These are phyloP conservation scores for Echium plantagineum DNA, from an alignment of 257 asterid genomes.

Conservation along the genomic window DNA sequence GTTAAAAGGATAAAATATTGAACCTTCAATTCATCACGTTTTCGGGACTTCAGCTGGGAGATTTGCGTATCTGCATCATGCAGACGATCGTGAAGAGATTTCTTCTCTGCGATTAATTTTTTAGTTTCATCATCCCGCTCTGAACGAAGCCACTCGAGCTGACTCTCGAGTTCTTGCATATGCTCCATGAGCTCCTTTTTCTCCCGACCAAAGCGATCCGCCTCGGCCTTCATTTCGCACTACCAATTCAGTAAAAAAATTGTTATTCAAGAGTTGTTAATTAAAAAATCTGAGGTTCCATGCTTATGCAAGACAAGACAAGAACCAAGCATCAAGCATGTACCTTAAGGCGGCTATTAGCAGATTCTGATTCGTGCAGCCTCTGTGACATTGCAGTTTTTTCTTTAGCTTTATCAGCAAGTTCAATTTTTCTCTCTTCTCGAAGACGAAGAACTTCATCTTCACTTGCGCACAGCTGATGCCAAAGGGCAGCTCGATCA, in stretches of 20 bases:
- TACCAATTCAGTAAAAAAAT: conserved; percentile 30
- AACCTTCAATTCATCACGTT: conserved; percentile 89
- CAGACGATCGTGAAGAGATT: conserved; percentile 64
- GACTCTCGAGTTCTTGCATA: conserved; percentile 78
- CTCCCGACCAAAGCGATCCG: conserved; percentile 80
- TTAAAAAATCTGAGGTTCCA: background rate
- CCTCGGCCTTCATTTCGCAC: conserved; percentile 81
- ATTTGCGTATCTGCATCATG: conserved; percentile 86
- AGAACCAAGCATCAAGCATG: conserved; percentile 14
- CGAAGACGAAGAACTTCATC: conserved; percentile 71
- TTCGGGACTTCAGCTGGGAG: conserved; percentile 75
- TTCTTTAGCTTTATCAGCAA: conserved; percentile 53
- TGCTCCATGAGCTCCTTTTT: conserved; percentile 77
- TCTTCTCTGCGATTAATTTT: conserved; percentile 71
- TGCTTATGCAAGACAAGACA: conserved; percentile 5
- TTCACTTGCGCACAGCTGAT: conserved; percentile 79
- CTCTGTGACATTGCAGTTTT: conserved; percentile 65
- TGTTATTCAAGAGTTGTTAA: conserved; percentile 5
- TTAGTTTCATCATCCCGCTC: conserved; percentile 75
- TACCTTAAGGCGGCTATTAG: conserved; percentile 79
- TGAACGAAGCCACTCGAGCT: conserved; percentile 94
- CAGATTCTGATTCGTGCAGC: conserved; percentile 68
- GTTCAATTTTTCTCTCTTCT: conserved; percentile 68
- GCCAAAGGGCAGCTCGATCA: conserved; percentile 99
- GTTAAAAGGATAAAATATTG: conserved; percentile 10